Percentiles rank a stretch among this genome's conserved stretches.
phyloP scores from a whole-genome alignment of 208 protist genomes.

The Crithidia fasciculata region DNA sequence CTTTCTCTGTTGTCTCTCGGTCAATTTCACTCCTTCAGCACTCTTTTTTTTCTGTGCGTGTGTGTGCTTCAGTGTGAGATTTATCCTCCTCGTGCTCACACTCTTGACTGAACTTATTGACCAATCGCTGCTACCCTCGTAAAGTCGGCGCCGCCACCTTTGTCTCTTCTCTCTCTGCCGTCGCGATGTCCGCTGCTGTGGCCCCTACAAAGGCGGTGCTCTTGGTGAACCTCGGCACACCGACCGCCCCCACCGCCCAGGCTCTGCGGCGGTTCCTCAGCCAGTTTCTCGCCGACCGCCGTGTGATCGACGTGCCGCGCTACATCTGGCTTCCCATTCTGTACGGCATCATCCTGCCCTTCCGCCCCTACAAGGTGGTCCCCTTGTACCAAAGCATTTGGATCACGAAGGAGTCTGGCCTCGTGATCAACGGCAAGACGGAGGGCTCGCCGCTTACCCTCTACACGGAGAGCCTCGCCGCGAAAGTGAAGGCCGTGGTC shows the following conservation, averaged over 20 bases:
- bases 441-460: conserved; percentile 20
- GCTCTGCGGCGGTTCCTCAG: conserved; percentile 38
- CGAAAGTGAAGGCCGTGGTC: not conserved
- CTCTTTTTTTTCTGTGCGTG: too few species aligned
- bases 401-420: conserved; percentile 22
- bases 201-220: conserved; percentile 37
- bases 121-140: too few species aligned
- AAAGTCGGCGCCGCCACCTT: not conserved
- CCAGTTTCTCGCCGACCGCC: conserved; percentile 44
- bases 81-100: too few species aligned
- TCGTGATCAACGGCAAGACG: conserved; percentile 18
- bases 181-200: not conserved
- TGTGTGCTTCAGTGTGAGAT: too few species aligned
- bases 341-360: conserved; percentile 58
- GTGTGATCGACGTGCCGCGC: conserved; percentile 49
- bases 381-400: conserved; percentile 43
- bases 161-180: not conserved
- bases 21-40: too few species aligned
- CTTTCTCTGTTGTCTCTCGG: too few species aligned
- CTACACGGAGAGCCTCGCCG: conserved; percentile 16
- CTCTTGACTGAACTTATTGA: too few species aligned
- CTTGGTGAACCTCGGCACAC: conserved; percentile 43
- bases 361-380: conserved; percentile 32
- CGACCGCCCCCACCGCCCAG: conserved; percentile 18
- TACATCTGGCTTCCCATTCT: conserved; percentile 52